Evolutionary conservation across 2,329 filamentous ascomycete species (phyloP).

Genomic region (Whalleya microplaca): DNA sequence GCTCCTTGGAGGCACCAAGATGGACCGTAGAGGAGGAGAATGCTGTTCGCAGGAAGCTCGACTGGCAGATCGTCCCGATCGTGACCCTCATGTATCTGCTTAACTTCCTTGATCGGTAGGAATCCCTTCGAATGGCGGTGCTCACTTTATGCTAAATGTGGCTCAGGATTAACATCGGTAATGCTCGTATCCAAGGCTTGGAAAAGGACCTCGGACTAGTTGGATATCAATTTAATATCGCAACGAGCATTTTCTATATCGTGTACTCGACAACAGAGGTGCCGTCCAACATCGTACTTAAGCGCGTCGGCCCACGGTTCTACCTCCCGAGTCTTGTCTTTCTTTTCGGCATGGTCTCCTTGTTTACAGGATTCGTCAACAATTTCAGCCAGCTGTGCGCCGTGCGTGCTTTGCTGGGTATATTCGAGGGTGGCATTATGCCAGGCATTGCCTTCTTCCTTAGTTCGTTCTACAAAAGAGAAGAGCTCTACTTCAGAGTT

Average conservation of each 20-base stretch:
- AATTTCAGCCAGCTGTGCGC: constrained; percentile 51
- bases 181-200: constrained; percentile 60
- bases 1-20: constrained; percentile 36
- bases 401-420: constrained; percentile 53
- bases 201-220: constrained; percentile 50
- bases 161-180: constrained; percentile 51
- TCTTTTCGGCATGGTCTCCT: constrained; percentile 58
- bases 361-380: constrained; percentile 57
- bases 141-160: constrained; percentile 19
- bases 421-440: constrained; percentile 62
- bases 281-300: constrained; percentile 59
- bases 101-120: constrained; percentile 50
- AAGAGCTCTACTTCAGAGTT: constrained; percentile 58
- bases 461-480: constrained; percentile 58
- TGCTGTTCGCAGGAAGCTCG: constrained; percentile 53
- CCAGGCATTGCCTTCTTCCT: constrained; percentile 61
- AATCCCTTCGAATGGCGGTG: background rate
- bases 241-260: constrained; percentile 62
- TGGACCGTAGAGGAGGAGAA: constrained; percentile 58
- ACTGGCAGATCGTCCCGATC: constrained; percentile 55
- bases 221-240: constrained; percentile 59
- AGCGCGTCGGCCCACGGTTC: constrained; percentile 54
- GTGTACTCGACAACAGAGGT: constrained; percentile 59
- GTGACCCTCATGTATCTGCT: constrained; percentile 58
- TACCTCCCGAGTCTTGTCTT: constrained; percentile 58